Evolutionary conservation across 345 rosid genomes (phyloP).

Genomic region (Gossypium thurberi): DNA sequence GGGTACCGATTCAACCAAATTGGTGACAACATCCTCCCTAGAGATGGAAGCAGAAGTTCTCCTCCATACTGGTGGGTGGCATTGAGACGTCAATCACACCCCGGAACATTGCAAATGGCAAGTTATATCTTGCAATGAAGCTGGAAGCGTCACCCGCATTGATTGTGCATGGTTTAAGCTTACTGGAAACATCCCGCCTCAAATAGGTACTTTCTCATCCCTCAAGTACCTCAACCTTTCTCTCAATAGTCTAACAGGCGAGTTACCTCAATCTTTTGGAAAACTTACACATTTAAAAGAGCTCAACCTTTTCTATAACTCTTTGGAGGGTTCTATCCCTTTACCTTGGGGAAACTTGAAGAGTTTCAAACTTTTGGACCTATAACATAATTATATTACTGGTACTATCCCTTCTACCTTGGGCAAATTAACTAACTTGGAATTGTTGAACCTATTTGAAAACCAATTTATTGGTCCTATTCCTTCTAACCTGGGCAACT

Average conservation of each 20-base stretch:
- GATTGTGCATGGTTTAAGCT: accelerated
- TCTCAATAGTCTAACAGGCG: neutral
- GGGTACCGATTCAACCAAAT: neutral
- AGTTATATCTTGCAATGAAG: neutral
- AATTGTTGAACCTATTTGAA: neutral
- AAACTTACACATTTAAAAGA: neutral
- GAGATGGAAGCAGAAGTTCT: neutral
- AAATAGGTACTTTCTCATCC: neutral
- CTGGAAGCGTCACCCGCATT: neutral
- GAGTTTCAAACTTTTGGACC: too few species aligned
- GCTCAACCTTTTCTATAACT: neutral
- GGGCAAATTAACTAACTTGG: neutral
- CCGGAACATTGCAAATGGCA: neutral
- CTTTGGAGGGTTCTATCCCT: neutral
- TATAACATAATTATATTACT: too few species aligned
- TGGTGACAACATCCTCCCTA: neutral
- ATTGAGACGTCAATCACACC: neutral
- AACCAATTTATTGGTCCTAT: neutral
- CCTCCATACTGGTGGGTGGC: neutral
- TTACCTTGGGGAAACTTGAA: too few species aligned
- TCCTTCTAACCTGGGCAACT: neutral
- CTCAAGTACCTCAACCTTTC: neutral
- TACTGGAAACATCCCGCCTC: neutral
- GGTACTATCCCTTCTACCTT: neutral
- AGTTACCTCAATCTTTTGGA: neutral